These are phyloP conservation scores for Tricholoma bakamatsutake DNA, from an alignment of 768 basidiomycete genomes.

Conservation along the genomic window DNA sequence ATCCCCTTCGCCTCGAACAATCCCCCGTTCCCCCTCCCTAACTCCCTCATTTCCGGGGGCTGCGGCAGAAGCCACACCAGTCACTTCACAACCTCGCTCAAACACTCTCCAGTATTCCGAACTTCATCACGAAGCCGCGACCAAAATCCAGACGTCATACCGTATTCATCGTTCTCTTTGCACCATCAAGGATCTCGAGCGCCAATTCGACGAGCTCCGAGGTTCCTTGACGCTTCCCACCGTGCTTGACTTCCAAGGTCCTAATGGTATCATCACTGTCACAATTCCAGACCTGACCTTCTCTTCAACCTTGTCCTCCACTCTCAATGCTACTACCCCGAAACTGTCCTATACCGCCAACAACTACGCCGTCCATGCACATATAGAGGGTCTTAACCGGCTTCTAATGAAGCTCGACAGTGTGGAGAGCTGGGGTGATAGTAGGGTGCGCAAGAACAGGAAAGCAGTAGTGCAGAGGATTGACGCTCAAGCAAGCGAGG, in stretches of 20 bases:
- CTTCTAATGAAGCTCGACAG: constrained; percentile 64
- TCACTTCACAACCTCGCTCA: constrained; percentile 6
- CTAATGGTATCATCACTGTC: constrained; percentile 24
- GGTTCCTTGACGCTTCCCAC: constrained; percentile 37
- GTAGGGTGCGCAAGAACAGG: constrained; percentile 43
- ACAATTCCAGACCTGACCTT: neutral
- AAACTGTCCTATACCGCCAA: constrained; percentile 55
- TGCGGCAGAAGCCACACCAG: constrained; percentile 1
- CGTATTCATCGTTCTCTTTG: constrained; percentile 38
- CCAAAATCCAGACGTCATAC: constrained; percentile 41
- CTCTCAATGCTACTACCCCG: constrained; percentile 14
- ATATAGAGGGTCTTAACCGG: constrained; percentile 56
- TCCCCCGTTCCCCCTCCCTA: neutral
- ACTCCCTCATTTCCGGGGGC: neutral
- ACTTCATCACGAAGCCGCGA: constrained; percentile 34
- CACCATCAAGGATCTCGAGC: constrained; percentile 32
- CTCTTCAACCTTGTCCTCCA: constrained; percentile 14
- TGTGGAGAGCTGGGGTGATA: constrained; percentile 58
- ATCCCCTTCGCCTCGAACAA: constrained; percentile 2
- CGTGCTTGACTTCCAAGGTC: constrained; percentile 42
- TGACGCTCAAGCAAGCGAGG: constrained; percentile 50
- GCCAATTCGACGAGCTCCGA: constrained; percentile 39
- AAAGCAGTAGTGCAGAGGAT: constrained; percentile 49
- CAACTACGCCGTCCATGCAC: constrained; percentile 57
- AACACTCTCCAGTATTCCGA: constrained; percentile 21